Base-by-base conservation (phyloP, 1,139 yeast genomes). In the Arxiozyma slooffiae region DNA sequence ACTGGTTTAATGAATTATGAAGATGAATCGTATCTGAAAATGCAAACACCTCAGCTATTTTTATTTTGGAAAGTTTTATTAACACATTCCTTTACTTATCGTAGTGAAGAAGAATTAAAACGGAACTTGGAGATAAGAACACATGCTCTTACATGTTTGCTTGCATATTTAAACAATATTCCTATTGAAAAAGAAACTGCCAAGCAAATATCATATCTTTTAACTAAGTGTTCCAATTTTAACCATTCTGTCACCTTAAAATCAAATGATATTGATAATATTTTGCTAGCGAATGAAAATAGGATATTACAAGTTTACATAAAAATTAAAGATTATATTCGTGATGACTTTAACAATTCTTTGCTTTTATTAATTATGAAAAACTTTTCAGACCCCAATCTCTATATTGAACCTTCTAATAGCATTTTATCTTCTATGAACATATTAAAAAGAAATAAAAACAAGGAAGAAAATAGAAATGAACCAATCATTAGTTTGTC, bases 41-140 rank as follows among this genome's bases (percentile, higher is more conserved):
- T 85, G 54, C 86, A 87, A 62, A 75, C 88, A 4, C 78, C 92
- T 0, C 96, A 87, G 61, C 75, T 87, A 51, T 71, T 88, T 46
- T 76, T 80, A 6, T 78, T 88, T 55, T 89, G 96, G 96, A 86
- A 86, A 60, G 79, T 82, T 53, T 74, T 88, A n/a, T 70, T 89
- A 50, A 84, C 89, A 2, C 76, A 73, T 34, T 53, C 66, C 4
- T 57, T 60, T 20, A 52, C 55, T 2, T 59, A 68, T 34, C 58
- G 64, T 1, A 67, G 66, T 52, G 62, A 71, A 48, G 70, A 66
- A 48, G 79, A 75, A 46, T 61, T 76, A 6, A 63, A 69, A 56
- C 71, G 71, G 48, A 67, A 75, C 41, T 57, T 78, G 38, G 77
- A 75, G 55, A 68, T 76, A 16, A 71, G 79, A 50, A 71, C 72